A percentile compares a stretch with the other conserved stretches of the same genome.
These are phyloP conservation scores for Dactylis glomerata DNA, from an alignment of 176 grass and related monocot species.

Conservation along the genomic window DNA sequence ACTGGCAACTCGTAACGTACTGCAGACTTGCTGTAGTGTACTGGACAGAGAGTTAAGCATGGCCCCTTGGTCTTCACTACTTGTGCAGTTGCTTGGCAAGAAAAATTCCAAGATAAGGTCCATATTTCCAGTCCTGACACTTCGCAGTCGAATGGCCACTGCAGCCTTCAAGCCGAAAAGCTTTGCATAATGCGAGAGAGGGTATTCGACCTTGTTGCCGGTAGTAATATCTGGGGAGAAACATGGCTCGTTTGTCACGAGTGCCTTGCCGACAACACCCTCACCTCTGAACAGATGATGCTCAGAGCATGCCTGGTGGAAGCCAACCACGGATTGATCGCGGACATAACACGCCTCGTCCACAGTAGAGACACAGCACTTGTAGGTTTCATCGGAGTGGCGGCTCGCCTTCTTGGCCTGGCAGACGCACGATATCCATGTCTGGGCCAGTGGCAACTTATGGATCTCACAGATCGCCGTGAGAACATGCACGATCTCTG, in stretches of 20 bases:
- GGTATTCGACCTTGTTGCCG: constrained; percentile 70
- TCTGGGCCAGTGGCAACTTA: constrained; percentile 77
- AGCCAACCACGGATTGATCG: constrained; percentile 41
- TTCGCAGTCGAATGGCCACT: constrained; percentile 72
- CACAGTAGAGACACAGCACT: constrained; percentile 71
- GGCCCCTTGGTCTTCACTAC: constrained; percentile 47
- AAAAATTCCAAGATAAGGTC: constrained; percentile 97
- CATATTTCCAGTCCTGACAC: constrained; percentile 43
- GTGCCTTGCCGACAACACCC: constrained; percentile 80
- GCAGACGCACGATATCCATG: constrained; percentile 80
- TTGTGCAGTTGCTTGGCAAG: constrained; percentile 58
- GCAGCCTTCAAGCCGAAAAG: constrained; percentile 72
- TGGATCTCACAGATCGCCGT: constrained; percentile 61
- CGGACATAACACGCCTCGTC: constrained; percentile 68
- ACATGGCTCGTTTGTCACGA: constrained; percentile 77
- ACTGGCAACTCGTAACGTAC: constrained; percentile 52
- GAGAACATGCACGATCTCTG: constrained; percentile 66
- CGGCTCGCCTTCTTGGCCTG: constrained; percentile 69
- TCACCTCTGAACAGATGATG: constrained; percentile 93
- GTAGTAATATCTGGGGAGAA: constrained; percentile 61
- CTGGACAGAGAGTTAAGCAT: constrained; percentile 78
- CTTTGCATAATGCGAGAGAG: constrained; percentile 88
- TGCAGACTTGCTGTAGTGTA: constrained; percentile 62
- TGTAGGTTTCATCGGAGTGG: constrained; percentile 71
- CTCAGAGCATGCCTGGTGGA: constrained; percentile 93